phyloP scores from a whole-genome alignment of 2,329 filamentous ascomycete species.

The Cyanodermella asteris region DNA sequence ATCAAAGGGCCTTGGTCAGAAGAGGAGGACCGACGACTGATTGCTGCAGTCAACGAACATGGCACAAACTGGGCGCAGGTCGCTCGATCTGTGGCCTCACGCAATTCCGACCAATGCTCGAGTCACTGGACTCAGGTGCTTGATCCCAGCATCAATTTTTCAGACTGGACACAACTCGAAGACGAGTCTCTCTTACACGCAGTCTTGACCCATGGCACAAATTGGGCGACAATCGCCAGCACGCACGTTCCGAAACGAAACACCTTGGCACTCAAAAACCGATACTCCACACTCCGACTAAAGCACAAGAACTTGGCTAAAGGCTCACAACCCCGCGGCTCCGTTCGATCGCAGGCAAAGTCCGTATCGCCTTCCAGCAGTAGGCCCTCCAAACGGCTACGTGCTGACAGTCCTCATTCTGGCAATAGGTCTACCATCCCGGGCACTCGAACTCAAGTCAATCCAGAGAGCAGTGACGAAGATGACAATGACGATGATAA shows the following conservation, averaged over 20 bases:
- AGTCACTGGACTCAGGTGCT: constrained; percentile 5
- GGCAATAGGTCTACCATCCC: not conserved
- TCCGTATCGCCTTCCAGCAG: too few species aligned
- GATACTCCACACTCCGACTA: constrained; percentile 3
- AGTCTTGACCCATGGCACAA: constrained; percentile 3
- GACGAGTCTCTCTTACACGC: constrained; percentile 4
- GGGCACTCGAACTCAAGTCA: not conserved
- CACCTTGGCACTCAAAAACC: constrained; percentile 4
- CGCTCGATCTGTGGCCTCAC: constrained; percentile 1
- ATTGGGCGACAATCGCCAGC: constrained; percentile 3
- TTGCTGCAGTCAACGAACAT: constrained; percentile 2
- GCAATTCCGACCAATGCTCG: constrained; percentile 5
- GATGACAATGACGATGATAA: not conserved
- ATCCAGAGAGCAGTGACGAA: not conserved
- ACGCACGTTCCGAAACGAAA: constrained; percentile 2
- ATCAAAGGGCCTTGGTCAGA: constrained; percentile 5
- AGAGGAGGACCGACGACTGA: constrained; percentile 4
- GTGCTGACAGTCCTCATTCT: not conserved
- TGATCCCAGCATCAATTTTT: constrained; percentile 4
- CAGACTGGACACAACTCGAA: constrained; percentile 4
- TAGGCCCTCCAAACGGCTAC: not conserved
- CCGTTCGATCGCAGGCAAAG: not conserved
- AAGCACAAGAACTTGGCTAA: not conserved
- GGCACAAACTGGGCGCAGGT: constrained; percentile 5
- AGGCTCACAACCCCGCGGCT: not conserved